Evolutionary conservation across 148 eudicot species (phyloP).

Genomic region (Beta vulgaris): DNA sequence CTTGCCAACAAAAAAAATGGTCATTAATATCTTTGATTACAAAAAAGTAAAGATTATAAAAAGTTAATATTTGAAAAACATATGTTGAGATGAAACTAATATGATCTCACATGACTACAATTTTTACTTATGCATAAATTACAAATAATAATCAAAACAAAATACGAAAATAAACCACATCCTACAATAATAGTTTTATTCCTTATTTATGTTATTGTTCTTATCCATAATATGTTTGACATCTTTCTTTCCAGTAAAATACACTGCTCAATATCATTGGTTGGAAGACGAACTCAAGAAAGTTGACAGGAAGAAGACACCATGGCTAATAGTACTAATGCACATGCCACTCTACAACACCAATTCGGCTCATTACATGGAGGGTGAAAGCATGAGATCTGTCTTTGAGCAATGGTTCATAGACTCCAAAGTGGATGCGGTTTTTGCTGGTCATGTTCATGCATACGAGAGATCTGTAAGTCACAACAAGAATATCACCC

Average conservation of each 20-base stretch:
- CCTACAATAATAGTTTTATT: too few species aligned
- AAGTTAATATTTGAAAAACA: too few species aligned
- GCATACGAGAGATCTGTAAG: constrained; percentile 70
- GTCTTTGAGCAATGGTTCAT: constrained; percentile 55
- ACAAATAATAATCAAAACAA: too few species aligned
- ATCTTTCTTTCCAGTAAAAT: constrained; percentile 41
- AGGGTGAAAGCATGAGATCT: constrained; percentile 68
- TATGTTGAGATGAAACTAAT: too few species aligned
- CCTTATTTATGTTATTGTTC: too few species aligned
- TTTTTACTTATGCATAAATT: too few species aligned
- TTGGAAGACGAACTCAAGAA: constrained; percentile 42
- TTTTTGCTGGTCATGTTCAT: constrained; percentile 76
- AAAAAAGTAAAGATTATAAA: too few species aligned
- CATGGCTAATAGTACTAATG: constrained; percentile 72
- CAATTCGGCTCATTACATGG: constrained; percentile 62
- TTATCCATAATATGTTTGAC: background rate
- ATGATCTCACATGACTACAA: too few species aligned
- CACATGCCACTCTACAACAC: constrained; percentile 65
- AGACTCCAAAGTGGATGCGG: constrained; percentile 54
- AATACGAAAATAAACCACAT: too few species aligned
- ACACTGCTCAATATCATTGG: constrained; percentile 62
- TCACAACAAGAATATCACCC: too few species aligned
- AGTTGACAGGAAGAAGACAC: constrained; percentile 61
- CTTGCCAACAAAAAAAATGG: too few species aligned
- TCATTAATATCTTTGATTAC: too few species aligned